Conservation (phyloP, 2,329 filamentous ascomycete species). For the Fusarium dlaminii region DNA sequence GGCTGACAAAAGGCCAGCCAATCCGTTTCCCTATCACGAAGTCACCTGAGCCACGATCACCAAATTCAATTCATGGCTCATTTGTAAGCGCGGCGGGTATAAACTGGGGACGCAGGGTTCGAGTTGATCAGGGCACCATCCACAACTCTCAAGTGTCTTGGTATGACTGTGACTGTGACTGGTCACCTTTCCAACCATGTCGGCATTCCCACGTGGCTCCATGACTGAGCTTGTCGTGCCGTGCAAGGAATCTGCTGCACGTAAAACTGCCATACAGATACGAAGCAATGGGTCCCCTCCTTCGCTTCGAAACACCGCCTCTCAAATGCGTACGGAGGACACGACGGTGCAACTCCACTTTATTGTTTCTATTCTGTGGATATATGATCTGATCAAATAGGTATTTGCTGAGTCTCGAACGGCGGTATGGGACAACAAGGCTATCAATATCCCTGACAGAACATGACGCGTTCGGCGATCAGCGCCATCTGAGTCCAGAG, state of each 20-base stretch:
- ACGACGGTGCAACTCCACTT: background rate
- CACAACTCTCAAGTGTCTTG: background rate
- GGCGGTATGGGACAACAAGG: background rate
- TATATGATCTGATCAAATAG: conserved; percentile 16
- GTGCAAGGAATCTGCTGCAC: conserved; percentile 24
- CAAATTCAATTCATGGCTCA: conserved; percentile 14
- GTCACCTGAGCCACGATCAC: conserved; percentile 11
- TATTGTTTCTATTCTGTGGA: background rate
- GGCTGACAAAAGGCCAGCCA: background rate
- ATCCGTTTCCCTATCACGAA: background rate
- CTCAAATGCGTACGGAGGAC: background rate
- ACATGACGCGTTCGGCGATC: background rate
- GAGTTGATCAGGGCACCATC: background rate
- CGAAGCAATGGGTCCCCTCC: background rate
- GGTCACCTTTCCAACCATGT: conserved; percentile 35
- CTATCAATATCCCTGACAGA: background rate
- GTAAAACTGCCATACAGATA: conserved; percentile 32
- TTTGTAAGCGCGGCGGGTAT: conserved; percentile 6
- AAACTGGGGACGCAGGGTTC: background rate
- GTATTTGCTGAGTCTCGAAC: background rate
- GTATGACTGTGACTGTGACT: conserved; percentile 24
- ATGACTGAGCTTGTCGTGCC: conserved; percentile 29
- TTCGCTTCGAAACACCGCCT: conserved; percentile 8
- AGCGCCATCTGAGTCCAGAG: background rate
- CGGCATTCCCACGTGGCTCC: conserved; percentile 41